These are phyloP conservation scores for Aspergillus taichungensis DNA, from an alignment of 495 filamentous ascomycete genomes.

Conservation along the genomic window DNA sequence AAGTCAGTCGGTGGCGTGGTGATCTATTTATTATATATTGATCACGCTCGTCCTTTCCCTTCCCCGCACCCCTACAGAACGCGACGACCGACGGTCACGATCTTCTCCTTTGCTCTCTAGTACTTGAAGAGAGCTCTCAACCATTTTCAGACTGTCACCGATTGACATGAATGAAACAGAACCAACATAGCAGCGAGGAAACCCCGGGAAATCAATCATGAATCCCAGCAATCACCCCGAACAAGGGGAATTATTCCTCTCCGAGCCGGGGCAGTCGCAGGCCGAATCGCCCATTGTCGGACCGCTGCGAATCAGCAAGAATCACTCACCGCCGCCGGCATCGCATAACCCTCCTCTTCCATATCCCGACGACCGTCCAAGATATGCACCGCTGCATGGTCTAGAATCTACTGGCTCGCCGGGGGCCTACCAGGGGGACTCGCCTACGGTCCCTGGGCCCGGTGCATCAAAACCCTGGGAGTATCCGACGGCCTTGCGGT, in stretches of 20 bases:
- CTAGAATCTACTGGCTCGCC: constrained; percentile 24
- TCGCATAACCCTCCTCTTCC: constrained; percentile 44
- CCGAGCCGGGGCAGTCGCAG: constrained; percentile 31
- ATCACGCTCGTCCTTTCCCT: no score
- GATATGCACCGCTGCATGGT: constrained; percentile 33
- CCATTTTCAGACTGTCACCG: no score
- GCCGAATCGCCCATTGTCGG: constrained; percentile 66
- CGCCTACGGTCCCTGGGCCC: constrained; percentile 15
- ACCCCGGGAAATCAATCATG: constrained; percentile 13
- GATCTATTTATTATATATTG: no score
- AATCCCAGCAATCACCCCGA: constrained; percentile 11
- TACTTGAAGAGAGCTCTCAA: neutral
- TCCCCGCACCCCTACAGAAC: no score
- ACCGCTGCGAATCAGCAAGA: constrained; percentile 78
- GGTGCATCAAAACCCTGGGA: constrained; percentile 29
- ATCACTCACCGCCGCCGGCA: constrained; percentile 38
- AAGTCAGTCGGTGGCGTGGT: no score
- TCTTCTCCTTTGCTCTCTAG: no score
- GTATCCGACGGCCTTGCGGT: constrained; percentile 39
- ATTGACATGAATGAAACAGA: no score
- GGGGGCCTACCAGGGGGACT: constrained; percentile 15
- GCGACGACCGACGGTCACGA: no score
- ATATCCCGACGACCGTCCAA: constrained; percentile 66
- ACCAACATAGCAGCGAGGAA: no score
- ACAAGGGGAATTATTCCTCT: constrained; percentile 71